A percentile compares a stretch with the other conserved stretches of the same genome.
Evolutionary conservation across 345 rosid species (phyloP).

Genomic region (Acer yangbiense): DNA sequence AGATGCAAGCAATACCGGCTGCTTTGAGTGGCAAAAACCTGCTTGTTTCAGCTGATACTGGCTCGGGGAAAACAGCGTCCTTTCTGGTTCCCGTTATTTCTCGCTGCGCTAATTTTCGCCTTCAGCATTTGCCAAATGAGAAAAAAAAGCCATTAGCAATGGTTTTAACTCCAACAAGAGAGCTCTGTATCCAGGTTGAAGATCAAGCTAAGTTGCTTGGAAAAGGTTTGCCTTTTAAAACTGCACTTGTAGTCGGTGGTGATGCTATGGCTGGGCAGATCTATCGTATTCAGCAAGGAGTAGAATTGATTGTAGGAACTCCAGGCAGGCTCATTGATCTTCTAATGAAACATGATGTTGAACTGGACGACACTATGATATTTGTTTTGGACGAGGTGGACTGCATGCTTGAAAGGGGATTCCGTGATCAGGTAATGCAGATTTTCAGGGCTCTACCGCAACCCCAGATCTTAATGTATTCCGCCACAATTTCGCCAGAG

Average conservation of each 20-base stretch:
- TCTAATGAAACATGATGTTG: conserved; percentile 63
- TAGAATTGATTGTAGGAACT: conserved; percentile 83
- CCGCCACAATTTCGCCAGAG: conserved; percentile 80
- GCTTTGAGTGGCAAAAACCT: conserved; percentile 66
- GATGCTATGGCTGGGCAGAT: conserved; percentile 81
- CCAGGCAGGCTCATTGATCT: conserved; percentile 93
- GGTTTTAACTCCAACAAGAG: conserved; percentile 87
- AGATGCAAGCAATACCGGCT: conserved; percentile 89
- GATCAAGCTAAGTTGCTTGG: conserved; percentile 89
- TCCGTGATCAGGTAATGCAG: conserved; percentile 90
- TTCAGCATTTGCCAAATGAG: conserved; percentile 25
- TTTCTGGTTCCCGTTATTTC: conserved; percentile 79
- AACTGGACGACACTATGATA: conserved; percentile 46
- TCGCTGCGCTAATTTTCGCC: conserved; percentile 49
- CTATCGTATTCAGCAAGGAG: conserved; percentile 82
- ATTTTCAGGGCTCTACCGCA: conserved; percentile 67
- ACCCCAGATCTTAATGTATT: conserved; percentile 82
- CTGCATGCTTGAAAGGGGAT: conserved; percentile 92
- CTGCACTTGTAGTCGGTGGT: conserved; percentile 95
- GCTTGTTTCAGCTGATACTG: conserved; percentile 87
- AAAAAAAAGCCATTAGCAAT: conserved; percentile 59
- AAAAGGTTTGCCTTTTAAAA: conserved; percentile 88
- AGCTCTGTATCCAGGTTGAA: conserved; percentile 88
- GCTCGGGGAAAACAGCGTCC: conserved; percentile 90
- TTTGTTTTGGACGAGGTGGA: conserved; percentile 91